A percentile compares a stretch with the other conserved stretches of the same genome.
phyloP scores from a whole-genome alignment of 2,329 filamentous ascomycete genomes.

The Macrophomina phaseolina region DNA sequence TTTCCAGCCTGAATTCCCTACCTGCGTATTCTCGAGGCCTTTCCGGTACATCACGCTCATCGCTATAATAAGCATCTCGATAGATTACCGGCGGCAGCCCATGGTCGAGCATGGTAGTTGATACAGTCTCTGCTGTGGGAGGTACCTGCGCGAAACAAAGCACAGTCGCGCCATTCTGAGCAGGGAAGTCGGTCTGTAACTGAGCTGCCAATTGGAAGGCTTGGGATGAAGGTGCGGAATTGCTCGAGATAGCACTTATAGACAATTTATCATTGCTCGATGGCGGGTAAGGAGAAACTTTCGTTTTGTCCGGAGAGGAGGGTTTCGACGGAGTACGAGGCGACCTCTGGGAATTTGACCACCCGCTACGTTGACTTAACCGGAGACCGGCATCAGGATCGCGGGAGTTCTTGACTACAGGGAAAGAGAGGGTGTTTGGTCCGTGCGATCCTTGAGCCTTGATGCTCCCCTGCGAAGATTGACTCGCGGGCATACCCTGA shows the following conservation, averaged over 20 bases:
- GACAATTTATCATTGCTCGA: conserved; percentile 41
- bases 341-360: conserved; percentile 53
- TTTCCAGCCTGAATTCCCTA: conserved; percentile 78
- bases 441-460: conserved; percentile 44
- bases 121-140: conserved; percentile 54
- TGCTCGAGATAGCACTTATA: conserved; percentile 30
- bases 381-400: conserved; percentile 67
- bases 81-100: conserved; percentile 74
- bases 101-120: conserved; percentile 62
- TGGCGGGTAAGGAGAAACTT: conserved; percentile 34
- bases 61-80: conserved; percentile 83
- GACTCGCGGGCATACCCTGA: conserved; percentile 30
- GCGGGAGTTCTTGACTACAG: conserved; percentile 77
- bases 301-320: background rate
- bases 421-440: conserved; percentile 65
- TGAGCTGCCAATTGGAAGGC: conserved; percentile 32
- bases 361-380: conserved; percentile 67
- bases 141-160: conserved; percentile 48
- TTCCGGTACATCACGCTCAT: conserved; percentile 81
- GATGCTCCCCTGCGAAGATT: conserved; percentile 47
- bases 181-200: conserved; percentile 32
- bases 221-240: conserved; percentile 32
- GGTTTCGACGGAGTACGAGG: conserved; percentile 10
- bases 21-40: conserved; percentile 83
- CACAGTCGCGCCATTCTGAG: conserved; percentile 31